These are phyloP conservation scores for Barbatosphaeria neglecta DNA, from an alignment of 495 filamentous ascomycete genomes.

Conservation along the genomic window DNA sequence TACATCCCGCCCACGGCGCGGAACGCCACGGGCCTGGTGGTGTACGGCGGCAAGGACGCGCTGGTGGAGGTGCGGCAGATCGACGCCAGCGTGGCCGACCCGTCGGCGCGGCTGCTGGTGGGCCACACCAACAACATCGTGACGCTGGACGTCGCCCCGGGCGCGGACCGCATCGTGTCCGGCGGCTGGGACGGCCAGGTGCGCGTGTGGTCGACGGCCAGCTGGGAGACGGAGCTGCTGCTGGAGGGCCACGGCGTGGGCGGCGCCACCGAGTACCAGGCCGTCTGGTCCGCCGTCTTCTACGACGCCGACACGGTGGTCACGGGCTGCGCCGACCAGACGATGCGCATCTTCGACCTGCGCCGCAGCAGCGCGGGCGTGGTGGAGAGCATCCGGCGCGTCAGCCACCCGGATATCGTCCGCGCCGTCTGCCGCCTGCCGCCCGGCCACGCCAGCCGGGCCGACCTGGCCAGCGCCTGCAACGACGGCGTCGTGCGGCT, in stretches of 20 bases:
- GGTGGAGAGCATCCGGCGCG: conserved; percentile 64
- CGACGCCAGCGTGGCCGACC: conserved; percentile 45
- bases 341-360: conserved; percentile 69
- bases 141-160: conserved; percentile 63
- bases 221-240: conserved; percentile 62
- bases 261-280: conserved; percentile 4
- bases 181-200: conserved; percentile 92
- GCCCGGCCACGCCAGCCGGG: conserved; percentile 55
- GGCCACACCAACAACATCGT: conserved; percentile 85
- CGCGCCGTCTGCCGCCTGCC: conserved; percentile 77
- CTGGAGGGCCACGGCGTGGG: conserved; percentile 66
- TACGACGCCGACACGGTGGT: conserved; percentile 71
- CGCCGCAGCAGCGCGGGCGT: conserved; percentile 60
- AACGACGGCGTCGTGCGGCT: conserved; percentile 80
- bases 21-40: conserved; percentile 68
- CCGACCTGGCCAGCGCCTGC: conserved; percentile 78
- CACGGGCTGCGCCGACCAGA: conserved; percentile 84
- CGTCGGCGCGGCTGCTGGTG: conserved; percentile 74
- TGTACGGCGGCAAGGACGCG: conserved; percentile 79
- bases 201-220: conserved; percentile 61
- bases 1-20: conserved; percentile 59
- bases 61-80: conserved; percentile 84
- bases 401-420: conserved; percentile 68
- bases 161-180: conserved; percentile 65
- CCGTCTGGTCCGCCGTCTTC: conserved; percentile 81